Percentiles rank a stretch among this genome's conserved stretches.
Evolutionary conservation across 495 filamentous ascomycete species (phyloP).

Genomic region (Penicillium desertorum): DNA sequence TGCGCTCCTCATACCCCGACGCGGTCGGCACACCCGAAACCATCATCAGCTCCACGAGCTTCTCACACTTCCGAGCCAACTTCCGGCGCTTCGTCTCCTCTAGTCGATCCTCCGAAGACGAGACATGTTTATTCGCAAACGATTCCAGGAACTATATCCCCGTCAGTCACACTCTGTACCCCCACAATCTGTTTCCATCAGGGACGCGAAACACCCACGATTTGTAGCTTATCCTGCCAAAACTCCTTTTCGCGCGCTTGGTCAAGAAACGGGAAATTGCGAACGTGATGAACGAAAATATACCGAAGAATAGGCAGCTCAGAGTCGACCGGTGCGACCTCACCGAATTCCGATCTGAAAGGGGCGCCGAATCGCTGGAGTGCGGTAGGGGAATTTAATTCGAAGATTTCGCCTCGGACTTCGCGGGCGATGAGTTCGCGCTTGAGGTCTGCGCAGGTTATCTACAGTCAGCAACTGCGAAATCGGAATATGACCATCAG

Average conservation of each 20-base stretch:
- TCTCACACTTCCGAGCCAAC: slow-evolving; percentile 86
- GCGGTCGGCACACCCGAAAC: slow-evolving; percentile 94
- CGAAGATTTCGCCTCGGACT: slow-evolving; percentile 82
- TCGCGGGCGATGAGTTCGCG: slow-evolving; percentile 90
- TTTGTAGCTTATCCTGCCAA: slow-evolving; percentile 97
- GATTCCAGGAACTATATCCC: slow-evolving; percentile 81
- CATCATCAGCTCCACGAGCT: slow-evolving; percentile 98
- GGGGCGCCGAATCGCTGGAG: slow-evolving; percentile 93
- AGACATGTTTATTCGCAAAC: slow-evolving; percentile 97
- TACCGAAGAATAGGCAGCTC: slow-evolving; percentile 92
- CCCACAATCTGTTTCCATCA: neutral
- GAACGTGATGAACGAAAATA: slow-evolving; percentile 97
- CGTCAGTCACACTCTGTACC: neutral
- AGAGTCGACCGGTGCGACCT: slow-evolving; percentile 89
- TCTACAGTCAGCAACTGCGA: neutral
- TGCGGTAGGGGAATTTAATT: slow-evolving; percentile 91
- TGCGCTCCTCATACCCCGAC: slow-evolving; percentile 94
- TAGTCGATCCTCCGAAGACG: slow-evolving; percentile 89
- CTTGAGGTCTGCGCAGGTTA: slow-evolving; percentile 73
- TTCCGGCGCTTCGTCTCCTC: slow-evolving; percentile 96
- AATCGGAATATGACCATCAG: neutral
- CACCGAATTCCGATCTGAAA: slow-evolving; percentile 87
- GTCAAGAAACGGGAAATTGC: slow-evolving; percentile 96
- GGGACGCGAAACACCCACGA: slow-evolving; percentile 56
- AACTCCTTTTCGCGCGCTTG: slow-evolving; percentile 97